Percentiles rank a stretch among this genome's conserved stretches.
Evolutionary conservation across 1,284 basidiomycete species (phyloP).

Genomic region (Golubevia sp.): DNA sequence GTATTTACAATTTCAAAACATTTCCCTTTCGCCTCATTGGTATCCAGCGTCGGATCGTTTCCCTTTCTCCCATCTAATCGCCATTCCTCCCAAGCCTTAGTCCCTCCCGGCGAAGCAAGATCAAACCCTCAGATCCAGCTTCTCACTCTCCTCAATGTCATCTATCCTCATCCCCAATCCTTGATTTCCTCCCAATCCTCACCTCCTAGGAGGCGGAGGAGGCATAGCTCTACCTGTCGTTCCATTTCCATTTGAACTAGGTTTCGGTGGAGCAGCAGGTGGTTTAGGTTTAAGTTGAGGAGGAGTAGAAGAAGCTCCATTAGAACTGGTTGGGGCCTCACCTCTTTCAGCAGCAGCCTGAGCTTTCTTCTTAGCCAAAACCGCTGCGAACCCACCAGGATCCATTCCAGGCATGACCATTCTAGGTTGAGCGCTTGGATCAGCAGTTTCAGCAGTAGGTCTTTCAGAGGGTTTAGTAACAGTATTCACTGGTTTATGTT

Average conservation of each 20-base stretch:
- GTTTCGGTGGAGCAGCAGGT: constrained; percentile 16
- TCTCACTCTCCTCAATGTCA: too few relatives aligned
- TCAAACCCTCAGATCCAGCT: too few relatives aligned
- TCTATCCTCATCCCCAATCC: too few relatives aligned
- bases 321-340: constrained; percentile 11
- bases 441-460: constrained; percentile 27
- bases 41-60: too few relatives aligned
- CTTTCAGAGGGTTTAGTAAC: constrained; percentile 9
- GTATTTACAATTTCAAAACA: too few relatives aligned
- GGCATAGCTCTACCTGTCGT: constrained; percentile 30
- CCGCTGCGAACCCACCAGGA: constrained; percentile 54
- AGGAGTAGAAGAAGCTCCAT: constrained; percentile 10
- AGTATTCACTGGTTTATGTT: too few relatives aligned
- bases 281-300: constrained; percentile 15
- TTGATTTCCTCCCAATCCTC: too few relatives aligned
- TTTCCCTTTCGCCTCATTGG: too few relatives aligned
- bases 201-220: constrained; percentile 27
- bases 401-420: constrained; percentile 57
- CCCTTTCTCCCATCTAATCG: too few relatives aligned
- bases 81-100: too few relatives aligned
- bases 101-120: too few relatives aligned
- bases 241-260: constrained; percentile 18
- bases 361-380: constrained; percentile 55
- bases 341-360: constrained; percentile 29
- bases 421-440: constrained; percentile 44